Evolutionary conservation across 768 basidiomycete genomes (phyloP), one percentile per base, ranked within the genome.

Genomic region (Agaricus subrufescens): DNA sequence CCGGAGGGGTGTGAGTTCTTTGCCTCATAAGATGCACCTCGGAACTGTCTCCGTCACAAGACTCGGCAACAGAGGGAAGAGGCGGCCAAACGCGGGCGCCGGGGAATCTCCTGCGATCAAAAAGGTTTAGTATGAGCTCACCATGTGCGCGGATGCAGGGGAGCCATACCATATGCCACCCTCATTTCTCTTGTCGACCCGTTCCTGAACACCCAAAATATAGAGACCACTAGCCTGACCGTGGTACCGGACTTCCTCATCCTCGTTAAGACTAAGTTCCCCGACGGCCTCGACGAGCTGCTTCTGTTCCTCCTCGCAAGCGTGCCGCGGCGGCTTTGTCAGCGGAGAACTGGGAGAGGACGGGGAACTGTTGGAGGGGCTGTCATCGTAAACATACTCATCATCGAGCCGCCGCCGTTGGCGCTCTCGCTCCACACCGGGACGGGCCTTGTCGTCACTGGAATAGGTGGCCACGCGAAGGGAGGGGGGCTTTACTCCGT

Each of bases 11-110:
- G 34, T 6, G 34, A 31, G 29, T 47, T 47, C 11, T 47, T 4
- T 43, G 40, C 29, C 29, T 29, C 14, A 12, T 14, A 14, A 47
- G 3, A 30, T 19, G 54, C 31, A 4, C 31, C 4, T 56, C 54
- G 19, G 46, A 56, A 19, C 77, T 77, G 15, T 69, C 73, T 5
- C 67, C 69, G 19, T 65, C 57, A 11, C 65, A 61, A 10, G 65
- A 56, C 42, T 66, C 64, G 25, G 69, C 67, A 47, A 63, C 66
- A 19, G 76, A 69, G 3, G 75, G 70, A 19, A 75, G 61, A 3
- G 84, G 84, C 0, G 93, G 93, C 93, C 93, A 95, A 26, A 94
- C 88, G n/a, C 92, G 80, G 2, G 91, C 87, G 61, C 85, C 86
- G 0, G 93, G 91, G 70, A 95, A 94, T 29, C 85, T 84, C 87